Conservation (phyloP, 345 rosid genomes). For the Hibiscus tridactylites region DNA sequence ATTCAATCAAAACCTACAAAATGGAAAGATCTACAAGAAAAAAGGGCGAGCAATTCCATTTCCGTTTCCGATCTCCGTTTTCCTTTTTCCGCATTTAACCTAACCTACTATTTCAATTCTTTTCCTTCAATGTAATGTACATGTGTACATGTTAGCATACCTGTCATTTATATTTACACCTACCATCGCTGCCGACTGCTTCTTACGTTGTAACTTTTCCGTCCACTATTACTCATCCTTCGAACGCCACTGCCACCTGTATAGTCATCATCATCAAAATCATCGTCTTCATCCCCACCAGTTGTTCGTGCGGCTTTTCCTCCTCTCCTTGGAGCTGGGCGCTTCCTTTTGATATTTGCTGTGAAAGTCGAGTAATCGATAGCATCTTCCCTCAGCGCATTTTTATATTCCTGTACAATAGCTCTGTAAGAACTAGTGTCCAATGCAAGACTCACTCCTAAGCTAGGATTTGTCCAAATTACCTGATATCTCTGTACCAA, state of each 20-base stretch:
- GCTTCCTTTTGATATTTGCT: conserved; percentile 75
- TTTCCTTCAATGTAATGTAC: conserved; percentile 23
- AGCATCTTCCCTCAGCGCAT: conserved; percentile 79
- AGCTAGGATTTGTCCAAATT: neutral
- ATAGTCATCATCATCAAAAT: conserved; percentile 42
- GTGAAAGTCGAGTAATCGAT: conserved; percentile 71
- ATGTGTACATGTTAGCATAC: conserved; percentile 41
- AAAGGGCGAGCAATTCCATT: neutral
- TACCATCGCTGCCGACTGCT: conserved; percentile 34
- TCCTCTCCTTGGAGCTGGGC: conserved; percentile 44
- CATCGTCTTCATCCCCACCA: conserved; percentile 41
- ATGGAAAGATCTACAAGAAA: no score
- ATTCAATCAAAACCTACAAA: no score
- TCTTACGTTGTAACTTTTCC: conserved; percentile 43
- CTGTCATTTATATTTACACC: conserved; percentile 28
- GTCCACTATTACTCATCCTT: conserved; percentile 30
- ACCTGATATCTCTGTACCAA: conserved; percentile 83
- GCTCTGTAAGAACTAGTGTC: neutral
- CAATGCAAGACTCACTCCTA: neutral
- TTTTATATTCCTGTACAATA: conserved; percentile 64
- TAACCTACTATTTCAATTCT: conserved; percentile 22
- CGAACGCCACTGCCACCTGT: conserved; percentile 29
- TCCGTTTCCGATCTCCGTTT: conserved; percentile 16
- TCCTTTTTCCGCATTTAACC: conserved; percentile 17
- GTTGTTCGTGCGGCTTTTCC: conserved; percentile 19